Evolutionary conservation across 805 yeast species (phyloP).

Genomic region (Cyberlindnera maritima): DNA sequence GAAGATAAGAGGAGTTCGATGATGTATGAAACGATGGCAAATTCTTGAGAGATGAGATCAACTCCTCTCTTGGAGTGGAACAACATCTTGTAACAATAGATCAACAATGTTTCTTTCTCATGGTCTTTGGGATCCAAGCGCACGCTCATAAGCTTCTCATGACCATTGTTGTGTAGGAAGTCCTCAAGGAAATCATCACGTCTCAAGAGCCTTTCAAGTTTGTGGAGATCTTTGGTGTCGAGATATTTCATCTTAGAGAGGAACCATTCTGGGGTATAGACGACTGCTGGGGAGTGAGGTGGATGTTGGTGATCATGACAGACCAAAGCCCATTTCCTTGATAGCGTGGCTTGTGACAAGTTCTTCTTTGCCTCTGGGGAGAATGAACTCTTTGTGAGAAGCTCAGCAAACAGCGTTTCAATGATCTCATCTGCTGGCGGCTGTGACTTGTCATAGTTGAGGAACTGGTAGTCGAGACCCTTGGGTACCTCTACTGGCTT

Average conservation of each 20-base stretch:
- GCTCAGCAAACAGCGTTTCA: slow-evolving; percentile 19
- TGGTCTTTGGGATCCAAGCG: slow-evolving; percentile 44
- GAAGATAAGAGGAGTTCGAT: slow-evolving; percentile 46
- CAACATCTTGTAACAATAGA: slow-evolving; percentile 50
- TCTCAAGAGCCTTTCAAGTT: slow-evolving; percentile 25
- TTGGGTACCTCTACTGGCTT: not conserved
- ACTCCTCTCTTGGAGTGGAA: slow-evolving; percentile 33
- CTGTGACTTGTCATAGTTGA: slow-evolving; percentile 27
- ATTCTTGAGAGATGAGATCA: slow-evolving; percentile 26
- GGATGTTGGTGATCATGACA: slow-evolving; percentile 26
- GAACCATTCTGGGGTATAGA: slow-evolving; percentile 22
- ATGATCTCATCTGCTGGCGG: slow-evolving; percentile 28
- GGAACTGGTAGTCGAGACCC: slow-evolving; percentile 24
- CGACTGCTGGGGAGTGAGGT: not conserved
- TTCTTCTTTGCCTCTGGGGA: slow-evolving; percentile 21
- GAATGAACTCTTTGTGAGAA: slow-evolving; percentile 23
- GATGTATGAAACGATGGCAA: slow-evolving; percentile 32
- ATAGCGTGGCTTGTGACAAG: slow-evolving; percentile 14
- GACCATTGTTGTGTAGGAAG: slow-evolving; percentile 51
- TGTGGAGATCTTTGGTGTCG: slow-evolving; percentile 21
- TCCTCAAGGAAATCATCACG: slow-evolving; percentile 29
- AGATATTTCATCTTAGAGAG: slow-evolving; percentile 15
- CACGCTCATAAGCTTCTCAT: slow-evolving; percentile 43
- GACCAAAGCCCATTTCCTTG: slow-evolving; percentile 27
- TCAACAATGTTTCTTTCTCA: slow-evolving; percentile 48